Conservation (phyloP, 306 rosid species). For the Vigna trinervia region DNA sequence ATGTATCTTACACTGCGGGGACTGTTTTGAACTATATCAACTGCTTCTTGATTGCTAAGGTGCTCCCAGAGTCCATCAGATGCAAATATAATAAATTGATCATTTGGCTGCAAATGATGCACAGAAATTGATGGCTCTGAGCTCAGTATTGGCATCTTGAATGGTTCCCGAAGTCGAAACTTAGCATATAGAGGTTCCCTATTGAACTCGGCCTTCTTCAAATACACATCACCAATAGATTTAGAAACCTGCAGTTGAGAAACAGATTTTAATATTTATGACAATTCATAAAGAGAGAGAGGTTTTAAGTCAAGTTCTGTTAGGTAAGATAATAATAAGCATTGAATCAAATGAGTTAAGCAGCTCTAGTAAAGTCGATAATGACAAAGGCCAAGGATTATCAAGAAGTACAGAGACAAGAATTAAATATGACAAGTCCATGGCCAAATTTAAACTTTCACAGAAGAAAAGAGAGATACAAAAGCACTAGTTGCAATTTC, state of each 20-base stretch:
- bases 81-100: slow-evolving; percentile 86
- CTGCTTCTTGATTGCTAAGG: slow-evolving; percentile 94
- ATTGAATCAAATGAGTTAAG: background rate
- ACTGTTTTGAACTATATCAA: slow-evolving; percentile 82
- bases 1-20: slow-evolving; percentile 64
- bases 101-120: slow-evolving; percentile 73
- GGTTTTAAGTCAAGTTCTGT: slow-evolving; percentile 19
- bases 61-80: slow-evolving; percentile 99
- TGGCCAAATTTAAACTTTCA: slow-evolving; percentile 19
- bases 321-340: background rate
- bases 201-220: slow-evolving; percentile 88
- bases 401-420: slow-evolving; percentile 5
- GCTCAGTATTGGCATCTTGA: slow-evolving; percentile 76
- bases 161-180: slow-evolving; percentile 81
- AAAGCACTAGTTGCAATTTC: background rate
- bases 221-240: slow-evolving; percentile 90
- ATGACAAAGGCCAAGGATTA: slow-evolving; percentile 15
- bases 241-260: slow-evolving; percentile 70
- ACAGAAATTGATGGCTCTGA: slow-evolving; percentile 76
- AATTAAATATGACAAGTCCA: slow-evolving; percentile 15
- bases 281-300: slow-evolving; percentile 1
- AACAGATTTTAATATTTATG: slow-evolving; percentile 29
- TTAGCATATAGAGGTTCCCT: slow-evolving; percentile 80
- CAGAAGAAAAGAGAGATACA: background rate
- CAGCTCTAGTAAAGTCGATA: background rate